phyloP scores from a whole-genome alignment of 108 stramenopile genomes.

The Stephanodiscus minutulus region DNA sequence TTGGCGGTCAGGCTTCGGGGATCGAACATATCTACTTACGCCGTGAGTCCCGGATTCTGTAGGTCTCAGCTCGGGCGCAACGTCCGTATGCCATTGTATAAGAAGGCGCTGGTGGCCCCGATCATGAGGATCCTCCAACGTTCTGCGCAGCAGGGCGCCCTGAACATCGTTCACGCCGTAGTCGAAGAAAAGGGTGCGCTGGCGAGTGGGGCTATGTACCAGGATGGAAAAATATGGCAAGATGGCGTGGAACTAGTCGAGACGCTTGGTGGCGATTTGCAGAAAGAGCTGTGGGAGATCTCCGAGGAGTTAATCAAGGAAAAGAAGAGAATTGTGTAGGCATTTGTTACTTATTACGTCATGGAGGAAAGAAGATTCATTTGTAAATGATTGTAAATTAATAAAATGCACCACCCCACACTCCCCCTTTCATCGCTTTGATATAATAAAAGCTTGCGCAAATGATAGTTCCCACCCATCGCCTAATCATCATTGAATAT shows the following conservation, averaged over 20 bases:
- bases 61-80: constrained; percentile 32
- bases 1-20: constrained; percentile 30
- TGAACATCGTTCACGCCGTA: constrained; percentile 42
- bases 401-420: too few relatives aligned
- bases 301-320: constrained; percentile 43
- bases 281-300: constrained; percentile 46
- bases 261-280: constrained; percentile 25
- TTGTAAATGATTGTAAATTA: too few relatives aligned
- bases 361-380: background rate
- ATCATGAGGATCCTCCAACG: constrained; percentile 48
- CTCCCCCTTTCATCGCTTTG: background rate
- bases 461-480: too few relatives aligned
- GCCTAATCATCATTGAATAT: too few relatives aligned
- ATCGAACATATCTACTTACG: constrained; percentile 41
- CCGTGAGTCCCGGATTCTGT: constrained; percentile 52
- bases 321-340: constrained; percentile 4
- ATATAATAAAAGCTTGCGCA: too few relatives aligned
- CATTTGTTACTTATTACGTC: background rate
- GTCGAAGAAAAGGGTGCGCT: constrained; percentile 31
- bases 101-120: constrained; percentile 20
- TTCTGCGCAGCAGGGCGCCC: constrained; percentile 39
- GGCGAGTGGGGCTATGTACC: constrained; percentile 45
- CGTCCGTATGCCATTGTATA: constrained; percentile 23
- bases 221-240: constrained; percentile 46
- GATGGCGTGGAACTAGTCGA: constrained; percentile 16